Base-by-base conservation (phyloP, 2,329 filamentous ascomycete species). In the Trichoderma brevicompactum region DNA sequence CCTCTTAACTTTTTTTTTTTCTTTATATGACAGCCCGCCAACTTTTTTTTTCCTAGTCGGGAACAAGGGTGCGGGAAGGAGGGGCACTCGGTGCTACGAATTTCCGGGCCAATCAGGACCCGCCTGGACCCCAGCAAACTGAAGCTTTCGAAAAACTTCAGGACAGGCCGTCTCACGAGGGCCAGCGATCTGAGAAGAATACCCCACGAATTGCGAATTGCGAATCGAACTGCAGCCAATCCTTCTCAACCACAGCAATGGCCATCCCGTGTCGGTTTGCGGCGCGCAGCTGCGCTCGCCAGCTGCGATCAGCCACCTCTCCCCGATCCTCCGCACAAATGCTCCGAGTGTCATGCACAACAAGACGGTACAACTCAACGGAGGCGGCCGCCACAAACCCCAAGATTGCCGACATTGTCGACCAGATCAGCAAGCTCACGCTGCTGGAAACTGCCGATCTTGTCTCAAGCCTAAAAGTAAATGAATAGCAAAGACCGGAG, bases 371-470 rank as follows among this genome's bases (percentile, higher is more conserved):
- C 90, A 91, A 95, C 80, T 94, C 92, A 69, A 94, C 92, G 72
- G 91, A 94, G 73, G 88, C 87, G 50, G 71, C 83, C 65, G 78
- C 86, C 73, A 79, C 83, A 68, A 96, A 92, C 81, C 93, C 95
- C 69, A 99, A 99, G 87, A 97, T 99, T 74, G 80, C 89, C 72
- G 87, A 87, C 67, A 99, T 99, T 75, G 95, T 99, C 75, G 94
- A 99, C 79, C 94, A 99, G 81, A 99, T 99, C 80, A 96, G 94
- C 81, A 89, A 95, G 87, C 90, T 99, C 86, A 99, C 94, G 50
- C 85, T 99, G 66, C 83, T 99, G 74, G 96, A 99, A 86, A 99
- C 95, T 44, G 94, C 96, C 66, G 95, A 98, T 78, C 85, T 99
- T 67, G 95, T 99, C 63, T 89, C 94, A 63, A 92, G 89, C 80